These are phyloP conservation scores for Fomes fomentarius DNA, from an alignment of 1,284 basidiomycete species.

Conservation along the genomic window DNA sequence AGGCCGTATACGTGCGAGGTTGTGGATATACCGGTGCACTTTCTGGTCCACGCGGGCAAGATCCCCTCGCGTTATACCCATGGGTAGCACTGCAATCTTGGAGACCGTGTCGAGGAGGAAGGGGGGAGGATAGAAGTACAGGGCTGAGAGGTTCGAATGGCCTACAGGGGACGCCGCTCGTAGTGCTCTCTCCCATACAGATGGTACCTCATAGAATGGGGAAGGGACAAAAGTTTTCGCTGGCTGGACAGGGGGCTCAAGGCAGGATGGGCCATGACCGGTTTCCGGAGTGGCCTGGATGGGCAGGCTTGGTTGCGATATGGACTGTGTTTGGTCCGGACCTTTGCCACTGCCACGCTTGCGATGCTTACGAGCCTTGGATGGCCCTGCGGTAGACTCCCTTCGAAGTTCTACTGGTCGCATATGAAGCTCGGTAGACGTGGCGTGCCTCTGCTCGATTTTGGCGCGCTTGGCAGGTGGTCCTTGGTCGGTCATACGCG, in stretches of 20 bases:
- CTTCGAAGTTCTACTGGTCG: background rate
- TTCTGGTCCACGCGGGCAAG: background rate
- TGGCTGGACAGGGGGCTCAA: background rate
- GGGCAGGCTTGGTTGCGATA: too few species aligned
- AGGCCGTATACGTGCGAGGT: background rate
- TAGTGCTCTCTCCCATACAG: background rate
- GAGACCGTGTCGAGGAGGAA: slow-evolving; percentile 5
- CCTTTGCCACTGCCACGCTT: background rate
- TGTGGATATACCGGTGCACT: slow-evolving; percentile 1
- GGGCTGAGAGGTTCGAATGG: background rate
- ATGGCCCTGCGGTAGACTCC: background rate
- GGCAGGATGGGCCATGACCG: too few species aligned
- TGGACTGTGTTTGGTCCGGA: too few species aligned
- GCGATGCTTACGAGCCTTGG: background rate
- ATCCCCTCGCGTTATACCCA: background rate
- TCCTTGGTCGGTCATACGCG: background rate
- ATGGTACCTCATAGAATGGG: background rate
- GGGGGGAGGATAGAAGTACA: slow-evolving; percentile 7
- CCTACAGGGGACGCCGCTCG: background rate
- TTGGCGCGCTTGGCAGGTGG: background rate
- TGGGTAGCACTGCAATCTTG: too few species aligned
- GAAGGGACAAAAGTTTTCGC: background rate
- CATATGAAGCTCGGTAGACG: background rate
- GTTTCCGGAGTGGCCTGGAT: too few species aligned
- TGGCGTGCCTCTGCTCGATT: background rate